Conservation (phyloP, 1,284 basidiomycete species). For the Malassezia nana region DNA sequence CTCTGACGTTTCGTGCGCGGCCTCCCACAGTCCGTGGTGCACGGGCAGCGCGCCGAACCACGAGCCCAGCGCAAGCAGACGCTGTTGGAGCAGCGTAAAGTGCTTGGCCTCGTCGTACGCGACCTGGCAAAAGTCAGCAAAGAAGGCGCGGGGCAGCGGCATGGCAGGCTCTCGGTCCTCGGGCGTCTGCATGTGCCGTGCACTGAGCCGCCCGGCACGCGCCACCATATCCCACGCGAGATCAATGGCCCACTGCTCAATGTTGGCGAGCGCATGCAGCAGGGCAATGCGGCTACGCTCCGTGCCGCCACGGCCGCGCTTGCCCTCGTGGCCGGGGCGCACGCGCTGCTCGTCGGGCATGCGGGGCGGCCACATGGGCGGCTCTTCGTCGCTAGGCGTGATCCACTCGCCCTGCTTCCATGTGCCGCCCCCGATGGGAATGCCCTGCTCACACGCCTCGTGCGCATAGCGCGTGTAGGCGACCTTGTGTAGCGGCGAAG, state of each 20-base stretch:
- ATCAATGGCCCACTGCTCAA: slow-evolving; percentile 71
- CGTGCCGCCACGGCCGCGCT: slow-evolving; percentile 54
- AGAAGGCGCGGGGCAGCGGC: slow-evolving; percentile 42
- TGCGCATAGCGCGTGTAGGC: slow-evolving; percentile 63
- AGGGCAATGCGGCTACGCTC: slow-evolving; percentile 63
- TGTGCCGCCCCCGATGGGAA: slow-evolving; percentile 55
- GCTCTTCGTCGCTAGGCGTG: slow-evolving; percentile 42
- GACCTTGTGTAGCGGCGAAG: slow-evolving; percentile 62
- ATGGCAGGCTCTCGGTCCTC: not conserved
- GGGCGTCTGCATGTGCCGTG: slow-evolving; percentile 13
- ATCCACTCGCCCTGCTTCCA: slow-evolving; percentile 25
- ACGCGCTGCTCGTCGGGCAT: slow-evolving; percentile 53
- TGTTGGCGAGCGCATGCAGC: slow-evolving; percentile 74
- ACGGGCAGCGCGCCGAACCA: slow-evolving; percentile 59
- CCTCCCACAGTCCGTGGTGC: slow-evolving; percentile 61
- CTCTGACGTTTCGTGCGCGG: slow-evolving; percentile 62
- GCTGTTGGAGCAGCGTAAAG: slow-evolving; percentile 50
- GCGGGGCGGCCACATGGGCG: slow-evolving; percentile 63
- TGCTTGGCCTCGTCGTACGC: slow-evolving; percentile 71
- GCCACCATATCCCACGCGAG: slow-evolving; percentile 60
- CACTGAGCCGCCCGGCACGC: slow-evolving; percentile 49
- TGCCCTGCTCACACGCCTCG: slow-evolving; percentile 60
- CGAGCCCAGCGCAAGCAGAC: slow-evolving; percentile 57
- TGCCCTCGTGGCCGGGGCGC: slow-evolving; percentile 58
- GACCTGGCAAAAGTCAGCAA: slow-evolving; percentile 49